Conservation (phyloP, 2,329 filamentous ascomycete genomes). For the Pleochaeta shiraiana region DNA sequence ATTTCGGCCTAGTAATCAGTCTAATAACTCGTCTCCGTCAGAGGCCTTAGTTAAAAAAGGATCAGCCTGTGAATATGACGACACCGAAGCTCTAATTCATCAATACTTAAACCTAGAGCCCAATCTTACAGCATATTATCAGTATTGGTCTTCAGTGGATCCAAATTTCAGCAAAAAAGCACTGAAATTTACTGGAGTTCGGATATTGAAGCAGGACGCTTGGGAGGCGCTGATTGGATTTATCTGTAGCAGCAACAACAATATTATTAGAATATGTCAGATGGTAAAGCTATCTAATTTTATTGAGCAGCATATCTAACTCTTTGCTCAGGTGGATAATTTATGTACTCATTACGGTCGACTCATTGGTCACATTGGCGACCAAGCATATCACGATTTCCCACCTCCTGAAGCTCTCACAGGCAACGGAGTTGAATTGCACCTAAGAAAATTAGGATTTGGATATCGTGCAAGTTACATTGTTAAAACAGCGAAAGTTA, state of each 20-base stretch:
- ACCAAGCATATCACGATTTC: slow-evolving; percentile 67
- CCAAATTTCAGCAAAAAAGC: slow-evolving; percentile 77
- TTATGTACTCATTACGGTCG: slow-evolving; percentile 72
- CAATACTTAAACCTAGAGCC: slow-evolving; percentile 75
- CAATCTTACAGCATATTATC: slow-evolving; percentile 56
- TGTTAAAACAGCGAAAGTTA: slow-evolving; percentile 56
- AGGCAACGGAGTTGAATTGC: slow-evolving; percentile 51
- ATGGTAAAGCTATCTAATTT: slow-evolving; percentile 37
- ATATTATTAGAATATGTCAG: slow-evolving; percentile 82
- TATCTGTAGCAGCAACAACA: slow-evolving; percentile 98
- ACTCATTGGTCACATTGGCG: slow-evolving; percentile 46
- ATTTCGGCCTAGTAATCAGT: slow-evolving; percentile 28
- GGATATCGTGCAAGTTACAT: slow-evolving; percentile 92
- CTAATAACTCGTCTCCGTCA: slow-evolving; percentile 20
- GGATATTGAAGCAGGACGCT: slow-evolving; percentile 82
- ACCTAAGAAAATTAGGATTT: slow-evolving; percentile 68
- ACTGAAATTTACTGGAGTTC: slow-evolving; percentile 69
- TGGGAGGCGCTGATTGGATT: slow-evolving; percentile 92
- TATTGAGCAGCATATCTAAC: background rate
- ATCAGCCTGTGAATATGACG: slow-evolving; percentile 29
- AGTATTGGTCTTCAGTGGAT: slow-evolving; percentile 70
- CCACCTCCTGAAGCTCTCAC: slow-evolving; percentile 55
- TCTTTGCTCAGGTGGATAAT: slow-evolving; percentile 43
- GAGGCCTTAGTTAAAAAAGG: slow-evolving; percentile 20
- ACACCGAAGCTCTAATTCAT: slow-evolving; percentile 49